Conservation (phyloP, 140 eudicot genomes). For the Cichorium intybus region DNA sequence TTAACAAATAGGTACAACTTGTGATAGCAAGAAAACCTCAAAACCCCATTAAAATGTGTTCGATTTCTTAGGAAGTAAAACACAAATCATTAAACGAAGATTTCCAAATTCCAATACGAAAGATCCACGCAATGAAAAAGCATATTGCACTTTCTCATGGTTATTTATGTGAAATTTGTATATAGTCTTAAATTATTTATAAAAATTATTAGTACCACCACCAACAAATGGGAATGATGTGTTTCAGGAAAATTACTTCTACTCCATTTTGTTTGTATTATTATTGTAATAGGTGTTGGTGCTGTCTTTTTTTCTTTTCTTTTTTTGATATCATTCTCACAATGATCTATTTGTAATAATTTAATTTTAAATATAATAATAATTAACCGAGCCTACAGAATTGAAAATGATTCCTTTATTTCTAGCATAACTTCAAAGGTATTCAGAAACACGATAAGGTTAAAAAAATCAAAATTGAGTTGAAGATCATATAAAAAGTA, state of each 20-base stretch:
- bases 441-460: neutral
- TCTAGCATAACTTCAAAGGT: constrained; percentile 10
- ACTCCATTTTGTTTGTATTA: constrained; percentile 5
- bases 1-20: neutral
- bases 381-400: neutral
- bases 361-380: constrained; percentile 13
- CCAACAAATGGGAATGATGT: constrained; percentile 23
- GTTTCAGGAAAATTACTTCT: neutral
- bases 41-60: neutral
- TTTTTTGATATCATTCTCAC: constrained; percentile 17
- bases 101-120: constrained; percentile 2
- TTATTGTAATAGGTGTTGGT: constrained; percentile 17
- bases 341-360: constrained; percentile 12
- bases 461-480: neutral
- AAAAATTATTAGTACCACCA: constrained; percentile 21
- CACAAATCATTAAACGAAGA: no score
- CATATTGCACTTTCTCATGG: neutral
- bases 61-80: no score
- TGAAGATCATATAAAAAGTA: neutral
- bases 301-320: constrained; percentile 20
- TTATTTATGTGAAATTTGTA: neutral
- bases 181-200: neutral
- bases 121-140: constrained; percentile 6
- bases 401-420: constrained; percentile 8
- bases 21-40: neutral